Conservation (phyloP, 2,329 filamentous ascomycete species). For the Myriangium duriaei region DNA sequence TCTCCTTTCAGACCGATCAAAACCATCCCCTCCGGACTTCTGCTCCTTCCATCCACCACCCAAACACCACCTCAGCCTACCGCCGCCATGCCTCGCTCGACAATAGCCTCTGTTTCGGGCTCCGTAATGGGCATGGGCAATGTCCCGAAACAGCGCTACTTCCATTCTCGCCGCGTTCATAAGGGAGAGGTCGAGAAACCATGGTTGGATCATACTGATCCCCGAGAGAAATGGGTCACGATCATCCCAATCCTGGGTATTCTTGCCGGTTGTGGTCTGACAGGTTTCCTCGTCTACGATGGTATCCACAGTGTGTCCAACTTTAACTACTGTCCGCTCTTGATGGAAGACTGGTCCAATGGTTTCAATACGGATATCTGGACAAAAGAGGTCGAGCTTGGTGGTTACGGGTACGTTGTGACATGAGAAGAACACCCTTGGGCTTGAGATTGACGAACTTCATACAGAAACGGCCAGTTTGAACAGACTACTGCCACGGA, state of each 20-base stretch:
- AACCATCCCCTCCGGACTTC: constrained; percentile 12
- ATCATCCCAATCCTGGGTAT: constrained; percentile 67
- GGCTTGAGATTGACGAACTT: constrained; percentile 13
- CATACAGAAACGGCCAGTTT: constrained; percentile 61
- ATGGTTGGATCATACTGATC: constrained; percentile 61
- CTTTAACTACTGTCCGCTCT: constrained; percentile 58
- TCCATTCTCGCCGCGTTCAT: constrained; percentile 59
- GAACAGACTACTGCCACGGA: constrained; percentile 59
- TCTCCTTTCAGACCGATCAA: constrained; percentile 13
- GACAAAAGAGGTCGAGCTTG: constrained; percentile 63
- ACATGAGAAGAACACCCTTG: no score
- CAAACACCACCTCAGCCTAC: constrained; percentile 19
- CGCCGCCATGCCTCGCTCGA: constrained; percentile 29
- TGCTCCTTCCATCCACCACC: constrained; percentile 24
- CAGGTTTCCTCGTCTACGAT: constrained; percentile 63
- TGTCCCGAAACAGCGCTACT: constrained; percentile 38
- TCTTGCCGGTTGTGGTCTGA: constrained; percentile 52
- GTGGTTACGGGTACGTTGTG: constrained; percentile 58
- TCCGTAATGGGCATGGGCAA: constrained; percentile 19
- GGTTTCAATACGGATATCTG: constrained; percentile 51
- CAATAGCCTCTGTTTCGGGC: constrained; percentile 29
- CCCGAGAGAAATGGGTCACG: constrained; percentile 75
- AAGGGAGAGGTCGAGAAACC: constrained; percentile 65
- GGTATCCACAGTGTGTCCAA: constrained; percentile 59
- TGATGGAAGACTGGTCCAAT: constrained; percentile 52